Base-by-base conservation (phyloP, 306 rosid genomes). In the Chamaecrista fasciculata region DNA sequence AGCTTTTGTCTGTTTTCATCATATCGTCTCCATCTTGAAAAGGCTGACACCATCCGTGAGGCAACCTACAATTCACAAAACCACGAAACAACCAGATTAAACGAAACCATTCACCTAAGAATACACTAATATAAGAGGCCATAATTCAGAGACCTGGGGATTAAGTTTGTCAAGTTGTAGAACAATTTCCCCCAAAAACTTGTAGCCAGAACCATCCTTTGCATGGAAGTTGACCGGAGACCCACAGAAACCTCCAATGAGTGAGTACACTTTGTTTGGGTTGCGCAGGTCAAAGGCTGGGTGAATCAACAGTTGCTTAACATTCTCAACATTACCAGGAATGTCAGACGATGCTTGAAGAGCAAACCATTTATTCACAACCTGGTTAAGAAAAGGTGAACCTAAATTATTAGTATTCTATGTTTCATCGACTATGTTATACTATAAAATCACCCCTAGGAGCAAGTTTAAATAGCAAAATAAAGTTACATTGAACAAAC, bases 241-340 rank as follows among this genome's bases (percentile, higher is more conserved):
- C 49, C 95, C 92, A 39, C 96, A 85, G 80, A 95, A 91, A 61
- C 96, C 95, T 73, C 97, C 99, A 24, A 95, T 91, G 66, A 91
- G 95, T 18, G 99, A 91, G 85, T 95, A 91, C 20, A 95, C 99
- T 80, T 95, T 95, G 82, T 95, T 95, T 72, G 99, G 99, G 77
- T 95, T 95, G 66, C 88, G 86, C 73, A 95, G 52, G 83, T 95
- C 97, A 51, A 95, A 95, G 63, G 83, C 97, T 19, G 95, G 89
- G 82, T 95, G 99, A 82, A 36, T 77, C 29, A 95, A 36, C 69
- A 95, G 95, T 50, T 79, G 77, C 80, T 72, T 82, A 67, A 95
- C 95, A 73, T 91, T 87, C 88, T 79, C 95, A 33, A 95, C 87
- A 63, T 95, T 91, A 40, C 95, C 91, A 31, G 97, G 82, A 80